Percentiles rank a stretch among this genome's conserved stretches.
phyloP scores from a whole-genome alignment of 176 grass and related monocot genomes.

The Eragrostis curvula region DNA sequence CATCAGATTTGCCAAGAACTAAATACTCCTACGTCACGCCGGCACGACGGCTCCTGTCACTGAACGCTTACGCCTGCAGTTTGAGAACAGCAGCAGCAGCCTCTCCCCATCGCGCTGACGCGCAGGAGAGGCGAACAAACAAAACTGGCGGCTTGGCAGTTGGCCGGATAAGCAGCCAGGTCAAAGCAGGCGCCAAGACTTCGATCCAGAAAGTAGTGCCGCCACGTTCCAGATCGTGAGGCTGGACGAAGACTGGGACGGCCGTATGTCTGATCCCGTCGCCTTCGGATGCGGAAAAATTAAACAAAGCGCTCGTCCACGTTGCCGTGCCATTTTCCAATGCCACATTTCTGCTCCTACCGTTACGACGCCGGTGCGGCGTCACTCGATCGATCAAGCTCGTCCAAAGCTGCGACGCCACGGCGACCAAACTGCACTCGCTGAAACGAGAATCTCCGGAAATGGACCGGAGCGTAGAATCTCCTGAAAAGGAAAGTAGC shows the following conservation, averaged over 20 bases:
- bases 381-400: too few relatives aligned
- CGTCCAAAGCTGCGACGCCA: conserved; percentile 15
- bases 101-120: background rate
- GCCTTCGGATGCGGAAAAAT: background rate
- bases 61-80: background rate
- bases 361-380: too few relatives aligned
- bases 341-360: background rate
- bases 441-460: background rate
- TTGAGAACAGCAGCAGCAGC: background rate
- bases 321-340: conserved; percentile 10
- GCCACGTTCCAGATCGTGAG: conserved; percentile 34
- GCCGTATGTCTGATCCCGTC: conserved; percentile 12
- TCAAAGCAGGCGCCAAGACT: conserved; percentile 9
- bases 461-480: background rate
- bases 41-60: background rate
- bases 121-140: background rate
- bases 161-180: background rate
- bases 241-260: background rate
- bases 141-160: background rate
- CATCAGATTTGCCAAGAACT: background rate
- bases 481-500: too few relatives aligned
- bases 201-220: background rate
- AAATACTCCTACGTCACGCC: background rate
- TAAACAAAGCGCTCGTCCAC: conserved; percentile 22
- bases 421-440: conserved; percentile 2